Base-by-base conservation (phyloP, 192 early-diverging fungal species). In the Chytriomyces hyalinus region DNA sequence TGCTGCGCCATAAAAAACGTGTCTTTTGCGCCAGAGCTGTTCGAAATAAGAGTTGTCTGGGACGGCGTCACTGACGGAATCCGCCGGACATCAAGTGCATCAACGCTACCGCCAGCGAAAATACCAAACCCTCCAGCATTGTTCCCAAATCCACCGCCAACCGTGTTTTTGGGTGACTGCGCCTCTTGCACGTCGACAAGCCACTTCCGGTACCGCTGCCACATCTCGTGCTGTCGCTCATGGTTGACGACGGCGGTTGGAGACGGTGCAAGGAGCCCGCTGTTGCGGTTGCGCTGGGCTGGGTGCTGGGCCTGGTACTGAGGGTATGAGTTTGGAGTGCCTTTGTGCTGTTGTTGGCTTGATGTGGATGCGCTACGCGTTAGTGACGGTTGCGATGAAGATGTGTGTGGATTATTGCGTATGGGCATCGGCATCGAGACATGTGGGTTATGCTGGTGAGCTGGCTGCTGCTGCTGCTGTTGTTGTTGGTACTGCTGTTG, bases 201-300 rank as follows among this genome's bases (percentile, higher is more conserved):
- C 68, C 68, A 70, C 6, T 57, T 45, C 22, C 11, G 17, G 50
- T 70, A 70, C 9, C 22, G 11, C 6, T 11, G 15, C 68, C 68
- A 70, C 68, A 70, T 70, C 53, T 70, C 68, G 20, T 43, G 68
- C 26, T 70, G 68, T 48, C 50, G 47, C 45, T 70, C 68, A 43
- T 70, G 68, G 22, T 53, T 10, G 9, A n/a, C 45, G 8, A 51
- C 45, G 15, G 50, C 68, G 9, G 9, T 22, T 22, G 68, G 49
- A 17, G 68, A 49, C 4, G 65, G 17, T 53, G 68, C 17, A 26
- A 9, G 22, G 10, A 9, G 51, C 20, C 43, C 66, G 15, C 15
- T n/a, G 53, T 20, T 57, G 4, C 36, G 36, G 53, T 57, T 13
- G 20, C 53, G 53, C 5, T 13, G 13, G 2, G 66, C 36, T 46